Evolutionary conservation across 2,329 filamentous ascomycete species (phyloP).

Genomic region (Colletotrichum sp.): DNA sequence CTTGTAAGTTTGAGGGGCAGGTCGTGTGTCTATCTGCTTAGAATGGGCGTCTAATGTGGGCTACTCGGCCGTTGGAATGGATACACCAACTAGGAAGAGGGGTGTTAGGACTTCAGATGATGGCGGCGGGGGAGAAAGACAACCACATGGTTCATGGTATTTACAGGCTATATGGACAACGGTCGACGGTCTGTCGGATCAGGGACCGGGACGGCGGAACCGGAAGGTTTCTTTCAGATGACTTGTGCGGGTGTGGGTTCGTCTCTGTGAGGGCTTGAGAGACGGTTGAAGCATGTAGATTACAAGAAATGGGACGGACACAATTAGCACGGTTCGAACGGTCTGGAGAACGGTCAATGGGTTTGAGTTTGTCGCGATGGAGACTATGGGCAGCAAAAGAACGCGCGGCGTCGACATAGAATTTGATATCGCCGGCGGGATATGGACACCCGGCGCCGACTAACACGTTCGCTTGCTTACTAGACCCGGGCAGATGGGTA

Average conservation of each 20-base stretch:
- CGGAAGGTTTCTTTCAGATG: background rate
- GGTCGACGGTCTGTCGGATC: background rate
- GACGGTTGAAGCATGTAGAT: constrained; percentile 3
- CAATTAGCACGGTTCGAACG: background rate
- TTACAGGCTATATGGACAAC: background rate
- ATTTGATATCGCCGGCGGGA: background rate
- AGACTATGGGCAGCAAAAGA: background rate
- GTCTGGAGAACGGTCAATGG: background rate
- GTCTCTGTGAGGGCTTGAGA: background rate
- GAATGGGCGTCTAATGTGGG: background rate
- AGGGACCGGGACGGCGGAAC: constrained; percentile 6
- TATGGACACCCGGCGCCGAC: background rate
- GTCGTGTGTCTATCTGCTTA: background rate
- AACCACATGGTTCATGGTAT: background rate
- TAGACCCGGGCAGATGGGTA: background rate
- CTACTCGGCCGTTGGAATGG: background rate
- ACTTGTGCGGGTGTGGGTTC: background rate
- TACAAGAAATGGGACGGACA: background rate
- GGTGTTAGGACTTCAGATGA: background rate
- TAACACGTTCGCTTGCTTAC: background rate
- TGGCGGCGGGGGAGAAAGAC: background rate
- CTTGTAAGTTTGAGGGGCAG: background rate
- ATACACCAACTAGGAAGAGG: background rate
- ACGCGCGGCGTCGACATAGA: background rate
- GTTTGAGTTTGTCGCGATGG: background rate